These are phyloP conservation scores for Penicillium sp. DNA, from an alignment of 2,329 filamentous ascomycete species.

Conservation along the genomic window DNA sequence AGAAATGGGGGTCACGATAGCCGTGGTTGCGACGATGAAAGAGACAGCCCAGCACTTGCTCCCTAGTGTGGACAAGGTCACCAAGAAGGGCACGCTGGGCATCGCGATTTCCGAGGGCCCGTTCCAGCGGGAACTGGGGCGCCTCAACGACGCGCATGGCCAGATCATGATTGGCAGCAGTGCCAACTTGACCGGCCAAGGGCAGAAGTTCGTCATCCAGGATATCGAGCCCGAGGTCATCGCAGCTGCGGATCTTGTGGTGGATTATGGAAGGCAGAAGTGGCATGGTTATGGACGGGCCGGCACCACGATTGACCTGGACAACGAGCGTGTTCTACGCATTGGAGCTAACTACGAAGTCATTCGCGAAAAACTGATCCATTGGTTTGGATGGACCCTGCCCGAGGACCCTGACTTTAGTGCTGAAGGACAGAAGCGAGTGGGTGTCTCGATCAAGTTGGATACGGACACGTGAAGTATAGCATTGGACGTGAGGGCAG, in stretches of 20 bases:
- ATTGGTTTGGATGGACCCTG: conserved; percentile 4
- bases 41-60: background rate
- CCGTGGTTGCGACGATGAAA: conserved; percentile 9
- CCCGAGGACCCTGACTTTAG: conserved; percentile 1
- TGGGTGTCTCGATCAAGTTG: too few species aligned
- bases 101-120: conserved; percentile 3
- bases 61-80: conserved; percentile 4
- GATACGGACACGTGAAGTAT: too few species aligned
- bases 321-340: conserved; percentile 8
- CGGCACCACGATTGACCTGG: conserved; percentile 7
- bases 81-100: conserved; percentile 8
- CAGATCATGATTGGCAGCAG: conserved; percentile 14
- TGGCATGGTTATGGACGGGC: conserved; percentile 9
- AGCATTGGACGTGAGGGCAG: too few species aligned
- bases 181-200: conserved; percentile 18
- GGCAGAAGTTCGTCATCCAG: conserved; percentile 16
- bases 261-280: conserved; percentile 13
- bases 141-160: conserved; percentile 6
- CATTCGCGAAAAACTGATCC: conserved; percentile 1
- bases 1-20: conserved; percentile 17
- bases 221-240: conserved; percentile 17
- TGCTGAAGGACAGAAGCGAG: background rate
- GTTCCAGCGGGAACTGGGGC: conserved; percentile 8
- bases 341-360: conserved; percentile 8
- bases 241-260: conserved; percentile 12